These are phyloP conservation scores for Ochromonas danica DNA, from an alignment of 108 stramenopile genomes.

Conservation along the genomic window DNA sequence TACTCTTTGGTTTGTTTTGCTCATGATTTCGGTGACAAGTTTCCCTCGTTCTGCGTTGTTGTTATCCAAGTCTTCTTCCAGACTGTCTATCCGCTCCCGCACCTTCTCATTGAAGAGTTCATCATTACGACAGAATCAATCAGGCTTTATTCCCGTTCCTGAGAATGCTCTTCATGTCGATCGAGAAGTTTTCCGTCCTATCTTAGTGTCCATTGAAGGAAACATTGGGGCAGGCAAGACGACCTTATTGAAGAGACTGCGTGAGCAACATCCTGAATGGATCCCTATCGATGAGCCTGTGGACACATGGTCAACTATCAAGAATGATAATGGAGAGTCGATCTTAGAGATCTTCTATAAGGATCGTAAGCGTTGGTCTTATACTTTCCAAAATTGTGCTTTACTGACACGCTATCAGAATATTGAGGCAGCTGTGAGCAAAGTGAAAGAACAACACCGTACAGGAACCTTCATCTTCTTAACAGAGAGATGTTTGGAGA, in stretches of 20 bases:
- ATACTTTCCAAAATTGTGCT: slow-evolving; percentile 30
- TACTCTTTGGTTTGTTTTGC: too few species aligned
- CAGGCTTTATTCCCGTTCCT: too few species aligned
- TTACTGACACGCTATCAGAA: not conserved
- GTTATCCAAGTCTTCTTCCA: too few species aligned
- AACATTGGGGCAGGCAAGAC: slow-evolving; percentile 28
- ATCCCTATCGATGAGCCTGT: slow-evolving; percentile 20
- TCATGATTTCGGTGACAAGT: too few species aligned
- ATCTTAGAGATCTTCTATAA: slow-evolving; percentile 19
- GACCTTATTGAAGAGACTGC: slow-evolving; percentile 17
- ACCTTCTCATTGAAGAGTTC: too few species aligned
- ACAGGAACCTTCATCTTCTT: not conserved
- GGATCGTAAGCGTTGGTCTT: slow-evolving; percentile 8
- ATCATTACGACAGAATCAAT: too few species aligned
- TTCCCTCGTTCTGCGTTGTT: too few species aligned
- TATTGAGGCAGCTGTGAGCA: not conserved
- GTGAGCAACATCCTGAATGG: slow-evolving; percentile 6
- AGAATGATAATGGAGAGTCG: slow-evolving; percentile 27
- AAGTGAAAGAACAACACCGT: not conserved
- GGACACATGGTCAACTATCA: not conserved
- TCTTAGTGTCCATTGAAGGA: slow-evolving; percentile 3
- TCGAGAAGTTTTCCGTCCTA: too few species aligned
- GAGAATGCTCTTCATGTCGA: too few species aligned
- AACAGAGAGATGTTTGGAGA: slow-evolving; percentile 19
- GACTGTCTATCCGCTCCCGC: too few species aligned